Evolutionary conservation across 1,139 yeast species (phyloP), one percentile per base, ranked within the genome.

Genomic region (Candida gigantensis): DNA sequence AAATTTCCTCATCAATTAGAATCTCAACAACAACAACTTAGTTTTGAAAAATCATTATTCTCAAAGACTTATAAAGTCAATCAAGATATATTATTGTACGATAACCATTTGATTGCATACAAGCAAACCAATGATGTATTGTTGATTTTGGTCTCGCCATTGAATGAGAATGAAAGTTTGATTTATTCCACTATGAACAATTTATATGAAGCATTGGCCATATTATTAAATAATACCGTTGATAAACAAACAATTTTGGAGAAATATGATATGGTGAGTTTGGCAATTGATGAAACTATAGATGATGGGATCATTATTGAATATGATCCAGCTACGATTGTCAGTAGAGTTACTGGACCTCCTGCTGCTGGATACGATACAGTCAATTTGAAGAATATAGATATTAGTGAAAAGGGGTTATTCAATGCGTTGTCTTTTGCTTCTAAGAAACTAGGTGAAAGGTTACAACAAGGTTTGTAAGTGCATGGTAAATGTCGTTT

Each of bases 221-320:
- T 87, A 44, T 74, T 90, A 41, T 70, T 90, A 47, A 81, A 79
- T 50, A 81, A 78, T 55, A 81, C 85, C 18, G 69, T 90, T 46
- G 97, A 92, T 61, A 86, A 84, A 60, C 74, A 81, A 45, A 77
- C 92, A 3, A 66, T 92, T 32, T 74, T 84, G 52, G 96, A 87
- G 47, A 79, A 84, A 58, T 92, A 84, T 57, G 99, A 92, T 60
- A 71, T 87, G 70, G 83, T 89, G 34, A 73, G 87, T 34, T 75
- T 92, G 58, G 88, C 95, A 7, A 76, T 90, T 32, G 98, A 92
- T 60, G 98, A 92, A 64, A 77, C 95, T 16, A 72, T 92, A 39
- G 98, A 92, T 58, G 94, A 86, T 51, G 96, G 97, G 18, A 80
- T 92, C 46, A 81, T 94, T 44, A 73, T 94, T 50, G 97, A 92